Evolutionary conservation across 768 basidiomycete species (phyloP), one percentile per base, ranked within the genome.

Genomic region (Amyloporia xantha): DNA sequence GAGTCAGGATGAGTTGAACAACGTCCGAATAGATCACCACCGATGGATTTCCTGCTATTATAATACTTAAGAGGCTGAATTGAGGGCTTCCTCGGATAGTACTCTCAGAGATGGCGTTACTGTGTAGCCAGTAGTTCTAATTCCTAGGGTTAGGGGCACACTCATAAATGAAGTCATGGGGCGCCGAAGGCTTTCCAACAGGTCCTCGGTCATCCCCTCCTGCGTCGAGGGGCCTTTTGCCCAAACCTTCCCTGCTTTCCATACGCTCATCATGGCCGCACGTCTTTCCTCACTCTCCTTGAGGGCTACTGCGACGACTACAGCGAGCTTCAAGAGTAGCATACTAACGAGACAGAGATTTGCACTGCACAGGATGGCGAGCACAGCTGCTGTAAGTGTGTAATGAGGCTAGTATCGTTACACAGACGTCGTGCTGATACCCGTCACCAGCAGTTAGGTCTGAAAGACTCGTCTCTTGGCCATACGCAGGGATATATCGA

Each of bases 401-500:
- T n/a, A n/a, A n/a, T n/a, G n/a, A n/a, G n/a, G n/a, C n/a, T n/a
- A n/a, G n/a, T 35, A 3, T 19, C 21, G 15, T 19, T 47, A 19
- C 13, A 5, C 5, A 11, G 11, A 35, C 6, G 4, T 17, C 30
- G 30, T 19, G 17, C 6, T 21, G 20, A 13, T n/a, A 10, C 10
- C 17, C 17, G 7, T 17, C 9, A 21, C 20, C 11, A 26, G 25
- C 42, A 86, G 84, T 82, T 84, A 65, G 83, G 81, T 28, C 73
- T 97, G 52, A 86, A 84, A 60, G 93, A 97, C 59, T 62, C 82
- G 0, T 74, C 77, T 4, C 66, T 97, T 49, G 71, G 94, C 60
- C 84, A 81, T 57, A 78, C 78, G 23, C 81, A 91, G 67, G 89
- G 76, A 0, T 76, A 84, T 51, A 87, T 97, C 62, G 78, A 83